These are phyloP conservation scores for Bathelium albidoporum DNA, from an alignment of 495 filamentous ascomycete genomes.

Conservation along the genomic window DNA sequence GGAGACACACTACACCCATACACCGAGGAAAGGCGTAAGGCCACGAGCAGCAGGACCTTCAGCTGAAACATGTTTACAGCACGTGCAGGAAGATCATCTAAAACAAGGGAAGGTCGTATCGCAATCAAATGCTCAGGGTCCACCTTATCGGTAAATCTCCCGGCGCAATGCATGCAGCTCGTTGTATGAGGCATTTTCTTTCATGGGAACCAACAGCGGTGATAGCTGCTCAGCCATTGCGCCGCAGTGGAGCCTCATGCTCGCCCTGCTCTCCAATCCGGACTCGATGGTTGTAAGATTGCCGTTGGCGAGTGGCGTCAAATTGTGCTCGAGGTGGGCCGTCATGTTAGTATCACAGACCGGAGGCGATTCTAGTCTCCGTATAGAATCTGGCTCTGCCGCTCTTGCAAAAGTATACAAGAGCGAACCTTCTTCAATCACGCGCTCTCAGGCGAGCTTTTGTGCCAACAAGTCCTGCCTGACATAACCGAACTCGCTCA, in stretches of 20 bases:
- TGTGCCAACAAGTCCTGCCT: not conserved
- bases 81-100: not conserved
- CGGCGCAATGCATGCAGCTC: not conserved
- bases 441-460: not conserved
- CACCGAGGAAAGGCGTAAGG: not conserved
- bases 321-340: not conserved
- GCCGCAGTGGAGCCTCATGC: not conserved
- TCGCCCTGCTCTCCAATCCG: not conserved
- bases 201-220: slow-evolving; percentile 51
- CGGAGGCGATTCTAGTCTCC: no score
- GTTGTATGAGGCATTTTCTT: slow-evolving; percentile 34
- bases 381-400: no score
- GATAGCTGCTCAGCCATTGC: not conserved
- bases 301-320: no score
- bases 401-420: no score
- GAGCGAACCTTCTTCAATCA: not conserved
- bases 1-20: no score
- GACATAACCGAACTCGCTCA: not conserved
- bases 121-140: not conserved
- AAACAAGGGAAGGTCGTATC: not conserved
- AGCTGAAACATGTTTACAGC: not conserved
- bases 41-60: not conserved
- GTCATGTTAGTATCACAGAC: not conserved
- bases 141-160: not conserved
- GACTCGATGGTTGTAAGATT: no score